Percentiles rank a stretch among this genome's conserved stretches.
Conservation (phyloP, 495 filamentous ascomycete species). For the Lasiosphaeria miniovina region DNA sequence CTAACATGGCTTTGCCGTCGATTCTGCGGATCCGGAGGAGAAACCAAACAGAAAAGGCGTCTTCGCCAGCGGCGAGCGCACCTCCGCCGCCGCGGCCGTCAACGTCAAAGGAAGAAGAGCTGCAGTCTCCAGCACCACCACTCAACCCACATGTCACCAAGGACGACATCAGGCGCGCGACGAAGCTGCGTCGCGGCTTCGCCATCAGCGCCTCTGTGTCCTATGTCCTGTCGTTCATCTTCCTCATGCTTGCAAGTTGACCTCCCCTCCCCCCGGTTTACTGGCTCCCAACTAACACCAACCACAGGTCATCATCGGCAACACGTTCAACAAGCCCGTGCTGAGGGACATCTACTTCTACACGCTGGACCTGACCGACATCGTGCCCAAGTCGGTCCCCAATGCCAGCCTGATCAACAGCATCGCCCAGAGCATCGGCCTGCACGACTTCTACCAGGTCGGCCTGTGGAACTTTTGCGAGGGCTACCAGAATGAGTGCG, state of each 20-base stretch:
- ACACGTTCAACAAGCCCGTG: slow-evolving; percentile 56
- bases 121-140: neutral
- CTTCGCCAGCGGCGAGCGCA: neutral
- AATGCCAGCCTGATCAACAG: slow-evolving; percentile 78
- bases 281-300: neutral
- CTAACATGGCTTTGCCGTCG: slow-evolving; percentile 19
- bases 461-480: slow-evolving; percentile 57
- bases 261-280: neutral
- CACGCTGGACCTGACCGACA: slow-evolving; percentile 75
- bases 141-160: slow-evolving; percentile 3
- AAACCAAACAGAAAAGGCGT: slow-evolving; percentile 3
- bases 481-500: slow-evolving; percentile 63
- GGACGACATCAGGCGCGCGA: slow-evolving; percentile 47
- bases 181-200: slow-evolving; percentile 51
- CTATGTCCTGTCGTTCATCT: slow-evolving; percentile 70
- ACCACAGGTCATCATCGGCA: slow-evolving; percentile 62
- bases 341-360: slow-evolving; percentile 75
- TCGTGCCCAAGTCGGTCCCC: slow-evolving; percentile 73
- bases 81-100: neutral
- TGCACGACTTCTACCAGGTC: slow-evolving; percentile 93
- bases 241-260: slow-evolving; percentile 62
- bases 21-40: slow-evolving; percentile 18
- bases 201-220: slow-evolving; percentile 61
- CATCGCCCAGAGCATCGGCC: slow-evolving; percentile 81
- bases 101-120: slow-evolving; percentile 3